These are phyloP conservation scores for Ceratocystis huliohia DNA, from an alignment of 2,329 filamentous ascomycete genomes.

Conservation along the genomic window DNA sequence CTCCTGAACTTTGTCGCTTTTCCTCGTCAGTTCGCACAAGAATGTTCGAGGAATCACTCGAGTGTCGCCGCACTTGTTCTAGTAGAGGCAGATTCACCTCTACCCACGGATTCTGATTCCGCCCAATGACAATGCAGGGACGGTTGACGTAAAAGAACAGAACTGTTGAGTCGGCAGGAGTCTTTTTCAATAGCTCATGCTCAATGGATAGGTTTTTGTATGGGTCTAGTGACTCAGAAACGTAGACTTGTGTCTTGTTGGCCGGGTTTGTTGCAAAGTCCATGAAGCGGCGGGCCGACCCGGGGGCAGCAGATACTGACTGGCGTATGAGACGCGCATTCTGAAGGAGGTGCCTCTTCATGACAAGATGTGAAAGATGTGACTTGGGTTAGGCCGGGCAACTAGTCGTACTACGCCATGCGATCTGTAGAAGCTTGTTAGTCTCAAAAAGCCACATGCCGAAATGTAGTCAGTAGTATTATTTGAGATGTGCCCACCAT, in stretches of 20 bases:
- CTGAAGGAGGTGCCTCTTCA: neutral
- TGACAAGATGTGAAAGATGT: neutral
- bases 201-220: constrained; percentile 90
- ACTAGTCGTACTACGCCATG: neutral
- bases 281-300: constrained; percentile 25
- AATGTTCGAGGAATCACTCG: neutral
- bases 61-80: constrained; percentile 5
- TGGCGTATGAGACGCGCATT: neutral
- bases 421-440: neutral
- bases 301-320: neutral
- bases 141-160: constrained; percentile 81
- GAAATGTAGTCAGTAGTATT: neutral
- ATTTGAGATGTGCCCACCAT: neutral
- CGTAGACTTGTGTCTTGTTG: constrained; percentile 52
- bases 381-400: neutral
- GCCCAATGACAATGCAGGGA: constrained; percentile 79
- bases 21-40: constrained; percentile 21
- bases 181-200: constrained; percentile 70
- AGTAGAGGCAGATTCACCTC: constrained; percentile 67
- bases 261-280: constrained; percentile 32
- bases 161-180: constrained; percentile 57
- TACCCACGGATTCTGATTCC: constrained; percentile 96
- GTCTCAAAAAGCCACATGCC: neutral
- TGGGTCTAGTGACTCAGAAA: constrained; percentile 57
- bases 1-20: constrained; percentile 24